phyloP scores from a whole-genome alignment of 1,284 basidiomycete species.

The Pisolithus thermaeus region DNA sequence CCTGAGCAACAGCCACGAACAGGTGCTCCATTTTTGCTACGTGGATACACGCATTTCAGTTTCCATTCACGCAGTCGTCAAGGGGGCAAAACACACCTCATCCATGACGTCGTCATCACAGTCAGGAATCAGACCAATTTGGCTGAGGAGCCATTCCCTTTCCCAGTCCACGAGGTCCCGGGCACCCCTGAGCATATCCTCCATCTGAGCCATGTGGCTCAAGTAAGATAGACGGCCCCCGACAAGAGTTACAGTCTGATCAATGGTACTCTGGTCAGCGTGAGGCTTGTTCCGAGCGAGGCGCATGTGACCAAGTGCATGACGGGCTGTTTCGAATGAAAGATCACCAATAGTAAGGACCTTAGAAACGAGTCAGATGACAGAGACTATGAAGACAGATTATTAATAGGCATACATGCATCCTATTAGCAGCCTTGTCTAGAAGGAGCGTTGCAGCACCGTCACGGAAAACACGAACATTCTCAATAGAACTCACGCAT shows the following conservation, averaged over 20 bases:
- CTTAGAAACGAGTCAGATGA: constrained; percentile 27
- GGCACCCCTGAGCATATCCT: constrained; percentile 61
- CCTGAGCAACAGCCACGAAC: constrained; percentile 68
- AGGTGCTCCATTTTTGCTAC: constrained; percentile 77
- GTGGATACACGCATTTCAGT: constrained; percentile 5
- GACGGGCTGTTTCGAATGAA: constrained; percentile 51
- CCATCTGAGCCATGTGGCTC: constrained; percentile 52
- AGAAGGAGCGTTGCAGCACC: constrained; percentile 12
- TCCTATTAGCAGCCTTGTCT: constrained; percentile 69
- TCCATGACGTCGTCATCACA: constrained; percentile 87
- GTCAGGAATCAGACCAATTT: constrained; percentile 63
- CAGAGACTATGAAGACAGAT: not conserved
- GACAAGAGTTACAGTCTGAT: constrained; percentile 49
- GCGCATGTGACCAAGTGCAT: constrained; percentile 56
- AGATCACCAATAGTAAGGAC: constrained; percentile 75
- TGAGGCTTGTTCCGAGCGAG: constrained; percentile 26
- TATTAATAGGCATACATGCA: constrained; percentile 46
- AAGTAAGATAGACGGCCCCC: constrained; percentile 79
- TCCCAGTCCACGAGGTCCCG: constrained; percentile 61
- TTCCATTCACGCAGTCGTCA: not conserved
- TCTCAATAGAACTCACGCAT: constrained; percentile 44
- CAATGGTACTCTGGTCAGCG: constrained; percentile 33
- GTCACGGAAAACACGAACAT: constrained; percentile 1
- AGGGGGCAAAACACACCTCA: constrained; percentile 41
- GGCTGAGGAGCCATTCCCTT: constrained; percentile 71